Evolutionary conservation across 805 yeast genomes (phyloP), one percentile per base, ranked within the genome.

Genomic region (Barnettozyma siamensis): DNA sequence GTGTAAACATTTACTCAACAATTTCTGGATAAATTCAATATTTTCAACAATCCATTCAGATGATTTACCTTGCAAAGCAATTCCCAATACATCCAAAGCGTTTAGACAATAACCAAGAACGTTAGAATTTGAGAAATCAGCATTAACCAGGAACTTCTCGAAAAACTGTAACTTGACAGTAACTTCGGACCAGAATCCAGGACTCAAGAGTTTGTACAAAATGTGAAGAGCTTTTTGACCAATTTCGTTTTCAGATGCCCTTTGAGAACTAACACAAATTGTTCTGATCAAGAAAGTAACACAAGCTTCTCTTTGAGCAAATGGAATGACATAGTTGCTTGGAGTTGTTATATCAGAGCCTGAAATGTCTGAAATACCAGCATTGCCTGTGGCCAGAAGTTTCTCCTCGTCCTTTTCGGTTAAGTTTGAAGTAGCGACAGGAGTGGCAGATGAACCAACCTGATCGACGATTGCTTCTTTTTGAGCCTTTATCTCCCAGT

Each of bases 241-340:
- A 3, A 88, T 64, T 41, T 84, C 88, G 51, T 80, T 80, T 47
- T 88, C 96, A 0, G 93, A 77, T 0, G 91, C 88, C 47, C 93
- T 72, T 44, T 84, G 89, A 2, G 86, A 86, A 42, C 88, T 80
- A 31, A 88, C 78, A 60, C 98, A 89, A 11, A 89, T 82, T 53
- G 85, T 88, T 40, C 98, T 69, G 37, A 91, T 84, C 53, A 93
- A 68, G 59, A 86, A 89, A 0, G 96, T 88, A 17, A 91, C 79
- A 55, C 95, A 88, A 0, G 96, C 87, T 57, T 93, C 98, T 31
- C 94, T 69, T 54, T 86, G 88, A 18, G 82, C 76, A 44, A 82
- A 73, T 2, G 96, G 93, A 36, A 85, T 78, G 4, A 69, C 60
- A 48, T 80, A 82, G 23, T 65, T 59, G 16, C 72, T 67, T 9